These are phyloP conservation scores for Kandelia obovata DNA, from an alignment of 345 rosid species.

Conservation along the genomic window DNA sequence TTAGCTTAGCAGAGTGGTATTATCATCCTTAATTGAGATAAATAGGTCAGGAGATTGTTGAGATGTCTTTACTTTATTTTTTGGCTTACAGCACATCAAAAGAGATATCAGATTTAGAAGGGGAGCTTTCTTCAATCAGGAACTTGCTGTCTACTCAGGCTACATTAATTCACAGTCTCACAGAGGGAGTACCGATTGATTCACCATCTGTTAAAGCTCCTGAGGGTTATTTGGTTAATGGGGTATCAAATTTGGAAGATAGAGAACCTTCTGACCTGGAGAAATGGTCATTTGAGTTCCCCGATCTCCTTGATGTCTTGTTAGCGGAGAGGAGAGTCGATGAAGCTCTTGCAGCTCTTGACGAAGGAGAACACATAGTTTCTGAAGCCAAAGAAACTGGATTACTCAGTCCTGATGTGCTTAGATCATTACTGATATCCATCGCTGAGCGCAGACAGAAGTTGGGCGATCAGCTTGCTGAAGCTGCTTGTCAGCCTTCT, in stretches of 20 bases:
- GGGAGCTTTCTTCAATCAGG: slow-evolving; percentile 91
- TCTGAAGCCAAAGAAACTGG: slow-evolving; percentile 61
- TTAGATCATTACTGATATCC: slow-evolving; percentile 52
- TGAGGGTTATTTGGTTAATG: slow-evolving; percentile 42
- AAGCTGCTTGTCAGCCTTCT: slow-evolving; percentile 94
- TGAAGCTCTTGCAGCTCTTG: slow-evolving; percentile 85
- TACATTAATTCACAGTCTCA: slow-evolving; percentile 81
- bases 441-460: slow-evolving; percentile 72
- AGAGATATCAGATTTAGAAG: slow-evolving; percentile 98
- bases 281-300: slow-evolving; percentile 82
- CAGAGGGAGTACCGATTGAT: slow-evolving; percentile 81
- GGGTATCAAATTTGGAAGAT: slow-evolving; percentile 40
- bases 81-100: slow-evolving; percentile 73
- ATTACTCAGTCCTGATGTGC: slow-evolving; percentile 43
- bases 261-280: slow-evolving; percentile 71
- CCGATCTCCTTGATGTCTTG: slow-evolving; percentile 85
- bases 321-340: slow-evolving; percentile 96
- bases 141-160: slow-evolving; percentile 93
- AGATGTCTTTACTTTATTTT: neutral
- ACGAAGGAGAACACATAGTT: slow-evolving; percentile 70
- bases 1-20: no score
- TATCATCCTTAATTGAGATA: no score
- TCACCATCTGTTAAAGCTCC: slow-evolving; percentile 39
- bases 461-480: slow-evolving; percentile 94
- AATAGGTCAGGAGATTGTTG: neutral